Evolutionary conservation across 1,284 basidiomycete genomes (phyloP).

Genomic region (Termitomyces sp.): DNA sequence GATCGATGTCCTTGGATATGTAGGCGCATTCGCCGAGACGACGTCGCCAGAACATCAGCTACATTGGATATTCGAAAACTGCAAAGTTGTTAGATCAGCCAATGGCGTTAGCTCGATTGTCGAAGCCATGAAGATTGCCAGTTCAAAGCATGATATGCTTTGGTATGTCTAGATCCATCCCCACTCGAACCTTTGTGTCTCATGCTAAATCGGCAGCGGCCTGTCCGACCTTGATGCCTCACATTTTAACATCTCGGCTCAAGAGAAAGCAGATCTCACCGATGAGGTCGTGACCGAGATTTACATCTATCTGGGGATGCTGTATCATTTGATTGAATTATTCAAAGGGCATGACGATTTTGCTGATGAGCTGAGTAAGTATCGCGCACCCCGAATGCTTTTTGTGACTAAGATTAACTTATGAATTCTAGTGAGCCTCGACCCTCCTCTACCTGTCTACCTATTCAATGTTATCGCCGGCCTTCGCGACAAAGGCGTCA

Average conservation of each 20-base stretch:
- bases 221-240: slow-evolving; percentile 67
- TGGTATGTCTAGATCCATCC: slow-evolving; percentile 40
- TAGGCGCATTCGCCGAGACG: slow-evolving; percentile 91
- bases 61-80: slow-evolving; percentile 95
- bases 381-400: slow-evolving; percentile 8
- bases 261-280: slow-evolving; percentile 72
- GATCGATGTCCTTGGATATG: not conserved
- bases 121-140: slow-evolving; percentile 87
- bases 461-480: slow-evolving; percentile 87
- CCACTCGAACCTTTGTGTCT: slow-evolving; percentile 3
- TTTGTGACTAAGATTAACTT: slow-evolving; percentile 14
- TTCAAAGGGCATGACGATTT: slow-evolving; percentile 91
- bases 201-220: slow-evolving; percentile 38
- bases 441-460: slow-evolving; percentile 91
- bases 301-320: slow-evolving; percentile 86
- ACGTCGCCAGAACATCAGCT: slow-evolving; percentile 90
- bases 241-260: slow-evolving; percentile 61
- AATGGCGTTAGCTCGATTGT: slow-evolving; percentile 85
- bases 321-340: slow-evolving; percentile 91
- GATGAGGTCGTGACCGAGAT: slow-evolving; percentile 90
- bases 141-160: slow-evolving; percentile 82
- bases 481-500: slow-evolving; percentile 90
- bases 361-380: slow-evolving; percentile 91
- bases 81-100: slow-evolving; percentile 77
- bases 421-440: slow-evolving; percentile 75